Percentiles rank a stretch among this genome's conserved stretches.
phyloP scores from a whole-genome alignment of 148 eudicot species.

The Silene uniflora region DNA sequence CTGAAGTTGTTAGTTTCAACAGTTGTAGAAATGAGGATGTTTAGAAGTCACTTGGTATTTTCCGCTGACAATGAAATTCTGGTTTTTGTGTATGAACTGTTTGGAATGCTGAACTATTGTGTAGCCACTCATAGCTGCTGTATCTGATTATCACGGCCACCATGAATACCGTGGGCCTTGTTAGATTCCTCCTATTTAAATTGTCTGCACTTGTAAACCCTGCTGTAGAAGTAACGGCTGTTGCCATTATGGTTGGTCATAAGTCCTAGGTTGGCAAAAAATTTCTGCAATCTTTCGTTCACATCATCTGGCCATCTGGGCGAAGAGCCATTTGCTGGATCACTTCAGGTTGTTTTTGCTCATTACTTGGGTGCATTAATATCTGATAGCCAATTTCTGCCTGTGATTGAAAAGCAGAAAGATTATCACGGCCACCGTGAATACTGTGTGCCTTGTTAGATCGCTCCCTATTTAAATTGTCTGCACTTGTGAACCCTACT shows the following conservation, averaged over 20 bases:
- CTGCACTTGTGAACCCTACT: too few species aligned
- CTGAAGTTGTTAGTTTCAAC: not conserved
- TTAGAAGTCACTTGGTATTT: not conserved
- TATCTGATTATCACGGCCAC: slow-evolving; percentile 37
- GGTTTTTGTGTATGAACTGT: not conserved
- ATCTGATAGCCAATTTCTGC: too few species aligned
- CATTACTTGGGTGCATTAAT: too few species aligned
- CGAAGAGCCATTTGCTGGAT: too few species aligned
- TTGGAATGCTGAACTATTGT: slow-evolving; percentile 23
- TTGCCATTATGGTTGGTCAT: slow-evolving; percentile 34
- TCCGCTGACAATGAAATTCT: not conserved
- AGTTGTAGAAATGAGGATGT: not conserved
- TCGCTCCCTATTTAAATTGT: too few species aligned
- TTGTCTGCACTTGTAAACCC: slow-evolving; percentile 33
- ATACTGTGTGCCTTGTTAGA: too few species aligned
- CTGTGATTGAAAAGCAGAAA: too few species aligned
- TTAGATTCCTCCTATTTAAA: slow-evolving; percentile 22
- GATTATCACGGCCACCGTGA: too few species aligned
- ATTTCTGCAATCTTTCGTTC: slow-evolving; percentile 23
- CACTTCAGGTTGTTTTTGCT: too few species aligned
- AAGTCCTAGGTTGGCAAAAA: slow-evolving; percentile 33
- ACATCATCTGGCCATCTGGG: too few species aligned
- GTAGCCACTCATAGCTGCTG: slow-evolving; percentile 43
- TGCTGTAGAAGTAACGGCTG: slow-evolving; percentile 39
- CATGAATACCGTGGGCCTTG: slow-evolving; percentile 28